These are phyloP conservation scores for Arabidopsis suecica DNA, from an alignment of 345 rosid species.

Conservation along the genomic window DNA sequence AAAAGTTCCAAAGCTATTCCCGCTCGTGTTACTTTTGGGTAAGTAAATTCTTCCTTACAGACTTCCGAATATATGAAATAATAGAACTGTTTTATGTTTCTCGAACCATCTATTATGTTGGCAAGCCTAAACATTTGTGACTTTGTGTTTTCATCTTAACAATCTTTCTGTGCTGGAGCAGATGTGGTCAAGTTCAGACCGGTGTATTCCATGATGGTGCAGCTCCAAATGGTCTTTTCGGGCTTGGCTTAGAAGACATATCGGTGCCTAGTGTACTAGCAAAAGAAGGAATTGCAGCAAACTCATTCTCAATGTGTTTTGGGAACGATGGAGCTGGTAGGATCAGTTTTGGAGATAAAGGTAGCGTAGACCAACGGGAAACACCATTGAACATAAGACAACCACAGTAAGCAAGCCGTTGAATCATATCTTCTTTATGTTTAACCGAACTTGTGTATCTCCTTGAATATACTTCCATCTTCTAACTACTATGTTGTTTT, in stretches of 20 bases:
- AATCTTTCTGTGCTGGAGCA: slow-evolving; percentile 45
- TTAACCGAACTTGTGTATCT: background rate
- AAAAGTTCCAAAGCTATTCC: slow-evolving; percentile 48
- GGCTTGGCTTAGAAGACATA: slow-evolving; percentile 78
- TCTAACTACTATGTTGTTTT: slow-evolving; percentile 11
- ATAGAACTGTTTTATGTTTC: background rate
- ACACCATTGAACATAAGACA: slow-evolving; percentile 78
- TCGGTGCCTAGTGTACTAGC: slow-evolving; percentile 96
- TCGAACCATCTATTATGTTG: background rate
- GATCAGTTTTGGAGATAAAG: slow-evolving; percentile 91
- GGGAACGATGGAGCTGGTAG: slow-evolving; percentile 72
- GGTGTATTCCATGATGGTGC: slow-evolving; percentile 88
- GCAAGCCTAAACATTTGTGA: slow-evolving; percentile 3
- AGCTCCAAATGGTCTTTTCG: slow-evolving; percentile 96
- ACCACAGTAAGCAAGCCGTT: slow-evolving; percentile 58
- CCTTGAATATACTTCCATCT: background rate
- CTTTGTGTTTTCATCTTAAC: slow-evolving; percentile 1
- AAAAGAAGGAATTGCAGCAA: slow-evolving; percentile 58
- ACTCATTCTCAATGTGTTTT: slow-evolving; percentile 99
- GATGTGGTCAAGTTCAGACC: slow-evolving; percentile 87
- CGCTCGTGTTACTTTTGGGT: slow-evolving; percentile 74
- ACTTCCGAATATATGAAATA: slow-evolving; percentile 4
- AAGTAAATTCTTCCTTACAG: slow-evolving; percentile 46
- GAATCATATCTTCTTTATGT: slow-evolving; percentile 8
- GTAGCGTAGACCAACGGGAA: slow-evolving; percentile 77